phyloP scores from a whole-genome alignment of 2,329 filamentous ascomycete genomes.

The Penicillium digitatum region DNA sequence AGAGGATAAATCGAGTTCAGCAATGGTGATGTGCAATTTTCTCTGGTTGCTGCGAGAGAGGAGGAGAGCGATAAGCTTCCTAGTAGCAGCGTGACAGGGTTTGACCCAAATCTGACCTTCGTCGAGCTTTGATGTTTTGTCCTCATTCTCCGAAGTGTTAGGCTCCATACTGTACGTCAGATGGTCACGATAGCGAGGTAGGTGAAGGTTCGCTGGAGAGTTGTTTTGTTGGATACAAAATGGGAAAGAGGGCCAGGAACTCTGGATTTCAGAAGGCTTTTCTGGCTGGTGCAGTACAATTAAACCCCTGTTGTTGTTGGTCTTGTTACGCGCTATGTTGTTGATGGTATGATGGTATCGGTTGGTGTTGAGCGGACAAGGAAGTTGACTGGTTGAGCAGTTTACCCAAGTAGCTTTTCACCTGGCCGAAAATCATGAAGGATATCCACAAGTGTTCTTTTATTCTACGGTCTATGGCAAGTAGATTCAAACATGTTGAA shows the following conservation, averaged over 20 bases:
- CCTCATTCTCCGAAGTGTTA: background rate
- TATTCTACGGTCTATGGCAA: too few species aligned
- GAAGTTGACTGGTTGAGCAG: too few species aligned
- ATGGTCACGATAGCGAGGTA: background rate
- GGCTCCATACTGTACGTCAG: background rate
- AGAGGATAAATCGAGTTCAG: background rate
- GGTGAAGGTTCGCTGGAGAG: too few species aligned
- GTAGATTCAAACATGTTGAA: too few species aligned
- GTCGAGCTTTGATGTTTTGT: background rate
- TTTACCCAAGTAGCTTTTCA: too few species aligned
- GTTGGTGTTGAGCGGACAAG: too few species aligned
- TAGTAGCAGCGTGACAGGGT: background rate
- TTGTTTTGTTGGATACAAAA: background rate
- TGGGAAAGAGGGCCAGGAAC: background rate
- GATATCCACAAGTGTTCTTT: too few species aligned
- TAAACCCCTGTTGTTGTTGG: background rate
- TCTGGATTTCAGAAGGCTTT: background rate
- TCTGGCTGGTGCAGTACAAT: background rate
- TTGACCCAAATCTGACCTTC: background rate
- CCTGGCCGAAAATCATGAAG: too few species aligned
- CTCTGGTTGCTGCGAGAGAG: background rate
- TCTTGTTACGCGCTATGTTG: background rate
- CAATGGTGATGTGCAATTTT: background rate
- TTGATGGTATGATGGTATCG: background rate
- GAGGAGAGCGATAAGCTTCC: background rate